Base-by-base conservation (phyloP, 208 protist species). In the Acanthamoeba quina region DNA sequence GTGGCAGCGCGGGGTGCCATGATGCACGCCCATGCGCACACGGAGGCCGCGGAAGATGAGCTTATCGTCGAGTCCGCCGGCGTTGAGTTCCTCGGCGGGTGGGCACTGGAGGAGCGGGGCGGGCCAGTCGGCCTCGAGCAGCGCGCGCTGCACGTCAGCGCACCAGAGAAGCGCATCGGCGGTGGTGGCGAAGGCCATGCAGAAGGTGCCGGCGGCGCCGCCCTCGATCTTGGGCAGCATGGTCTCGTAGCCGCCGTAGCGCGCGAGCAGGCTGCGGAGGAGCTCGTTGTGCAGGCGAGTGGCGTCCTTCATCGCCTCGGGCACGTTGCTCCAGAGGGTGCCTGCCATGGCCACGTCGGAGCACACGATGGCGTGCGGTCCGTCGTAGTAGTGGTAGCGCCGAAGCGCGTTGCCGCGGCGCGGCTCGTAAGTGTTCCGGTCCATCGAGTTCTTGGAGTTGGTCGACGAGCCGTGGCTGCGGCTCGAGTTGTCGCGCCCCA, bases 1-100 rank as follows among this genome's bases (percentile, higher is more conserved):
- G 49, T 54, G 58, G 37, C 52, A 74, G 21, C 60, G 85, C 9
- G 85, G 85, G 7, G 29, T 54, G 44, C 85, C 85, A 34, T 52
- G 31, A 11, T 90, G 85, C 19, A 90, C 37, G 29, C 85, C 85
- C 85, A 90, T 90, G 52, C 85, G 52, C 85, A 90, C 85, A n/a
- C 85, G 85, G 13, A 90, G 85, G 31, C 85, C 85, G 34, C 85
- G 52, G 85, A 90, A 90, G 60, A 90, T 62, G 29, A 88, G 49
- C 34, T 88, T 62, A 11, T 88, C 78, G 29, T 88, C 78, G 24
- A 62, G 29, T 13, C 70, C 70, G 37, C 85, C 94, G 24, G 78
- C 78, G 29, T 88, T 62, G 26, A 64, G 49, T 44, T 88, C 78
- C 44, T 54, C 78, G 78, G 78, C 78, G 58, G 29, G 49, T 3